Conservation (phyloP, 352 stramenopile species). For the Thraustotheca clavata region DNA sequence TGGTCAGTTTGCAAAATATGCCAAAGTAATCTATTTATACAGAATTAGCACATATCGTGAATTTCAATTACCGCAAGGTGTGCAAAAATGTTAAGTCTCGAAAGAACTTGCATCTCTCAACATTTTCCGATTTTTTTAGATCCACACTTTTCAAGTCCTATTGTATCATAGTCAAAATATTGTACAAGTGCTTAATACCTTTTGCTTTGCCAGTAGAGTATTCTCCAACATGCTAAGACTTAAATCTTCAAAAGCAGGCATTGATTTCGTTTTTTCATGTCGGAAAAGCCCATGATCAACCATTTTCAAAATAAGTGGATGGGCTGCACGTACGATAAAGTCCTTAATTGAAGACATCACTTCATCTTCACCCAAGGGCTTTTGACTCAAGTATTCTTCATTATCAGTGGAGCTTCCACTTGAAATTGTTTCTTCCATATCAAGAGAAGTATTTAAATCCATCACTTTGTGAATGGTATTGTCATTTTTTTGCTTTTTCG, state of each 20-base stretch:
- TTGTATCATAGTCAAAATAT: background rate
- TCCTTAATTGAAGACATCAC: background rate
- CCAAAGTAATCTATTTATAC: background rate
- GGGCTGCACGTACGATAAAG: background rate
- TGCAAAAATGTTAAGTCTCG: conserved; percentile 12
- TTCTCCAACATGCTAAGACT: background rate
- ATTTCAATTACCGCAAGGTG: conserved; percentile 4
- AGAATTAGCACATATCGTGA: background rate
- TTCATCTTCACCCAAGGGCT: background rate
- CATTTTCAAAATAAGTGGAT: background rate
- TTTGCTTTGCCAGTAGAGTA: background rate
- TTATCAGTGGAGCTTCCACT: too few relatives aligned
- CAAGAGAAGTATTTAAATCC: background rate
- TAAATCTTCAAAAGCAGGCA: background rate
- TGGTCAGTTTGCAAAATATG: background rate
- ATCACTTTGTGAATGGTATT: background rate
- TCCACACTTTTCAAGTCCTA: conserved; percentile 3
- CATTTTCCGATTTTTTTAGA: background rate
- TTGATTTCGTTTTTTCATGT: background rate
- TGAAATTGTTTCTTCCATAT: background rate
- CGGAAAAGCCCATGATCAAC: background rate
- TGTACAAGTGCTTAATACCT: background rate
- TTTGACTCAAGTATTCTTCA: background rate
- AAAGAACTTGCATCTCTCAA: background rate
- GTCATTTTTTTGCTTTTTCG: background rate